Conservation (phyloP, 768 basidiomycete genomes). For the Amanita subjunquillea region DNA sequence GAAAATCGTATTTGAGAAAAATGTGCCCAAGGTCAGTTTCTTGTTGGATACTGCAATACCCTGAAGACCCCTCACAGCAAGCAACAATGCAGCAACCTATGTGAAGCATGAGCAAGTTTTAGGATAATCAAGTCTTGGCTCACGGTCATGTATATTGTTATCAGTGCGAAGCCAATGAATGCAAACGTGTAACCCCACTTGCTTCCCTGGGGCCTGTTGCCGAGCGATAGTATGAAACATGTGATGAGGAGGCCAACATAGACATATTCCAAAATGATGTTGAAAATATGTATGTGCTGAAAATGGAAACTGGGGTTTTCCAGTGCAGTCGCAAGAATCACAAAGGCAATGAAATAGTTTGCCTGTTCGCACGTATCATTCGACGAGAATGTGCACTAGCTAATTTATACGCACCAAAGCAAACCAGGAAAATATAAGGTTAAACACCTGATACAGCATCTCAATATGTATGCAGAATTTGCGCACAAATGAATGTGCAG, state of each 20-base stretch:
- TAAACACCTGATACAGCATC: slow-evolving; percentile 84
- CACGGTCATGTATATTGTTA: slow-evolving; percentile 97
- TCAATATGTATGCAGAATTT: slow-evolving; percentile 96
- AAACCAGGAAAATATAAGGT: slow-evolving; percentile 91
- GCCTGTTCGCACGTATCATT: slow-evolving; percentile 31
- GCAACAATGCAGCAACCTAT: slow-evolving; percentile 67
- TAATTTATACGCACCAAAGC: slow-evolving; percentile 41
- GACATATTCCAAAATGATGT: slow-evolving; percentile 73
- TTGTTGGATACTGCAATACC: slow-evolving; percentile 38
- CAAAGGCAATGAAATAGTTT: slow-evolving; percentile 88
- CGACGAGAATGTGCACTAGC: background rate
- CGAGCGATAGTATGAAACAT: slow-evolving; percentile 82
- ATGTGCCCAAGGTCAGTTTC: slow-evolving; percentile 38
- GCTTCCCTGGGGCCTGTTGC: slow-evolving; percentile 86
- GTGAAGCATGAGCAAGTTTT: slow-evolving; percentile 1
- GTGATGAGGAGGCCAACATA: slow-evolving; percentile 82
- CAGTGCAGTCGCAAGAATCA: slow-evolving; percentile 64
- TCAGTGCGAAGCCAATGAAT: slow-evolving; percentile 78
- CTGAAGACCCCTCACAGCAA: slow-evolving; percentile 76
- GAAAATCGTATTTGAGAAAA: slow-evolving; percentile 77
- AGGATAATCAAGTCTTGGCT: slow-evolving; percentile 10
- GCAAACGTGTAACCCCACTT: slow-evolving; percentile 82
- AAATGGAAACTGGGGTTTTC: slow-evolving; percentile 53
- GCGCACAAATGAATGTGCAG: slow-evolving; percentile 67
- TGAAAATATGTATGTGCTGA: slow-evolving; percentile 57